These are phyloP conservation scores for Pisolithus microcarpus DNA, from an alignment of 768 basidiomycete species.

Conservation along the genomic window DNA sequence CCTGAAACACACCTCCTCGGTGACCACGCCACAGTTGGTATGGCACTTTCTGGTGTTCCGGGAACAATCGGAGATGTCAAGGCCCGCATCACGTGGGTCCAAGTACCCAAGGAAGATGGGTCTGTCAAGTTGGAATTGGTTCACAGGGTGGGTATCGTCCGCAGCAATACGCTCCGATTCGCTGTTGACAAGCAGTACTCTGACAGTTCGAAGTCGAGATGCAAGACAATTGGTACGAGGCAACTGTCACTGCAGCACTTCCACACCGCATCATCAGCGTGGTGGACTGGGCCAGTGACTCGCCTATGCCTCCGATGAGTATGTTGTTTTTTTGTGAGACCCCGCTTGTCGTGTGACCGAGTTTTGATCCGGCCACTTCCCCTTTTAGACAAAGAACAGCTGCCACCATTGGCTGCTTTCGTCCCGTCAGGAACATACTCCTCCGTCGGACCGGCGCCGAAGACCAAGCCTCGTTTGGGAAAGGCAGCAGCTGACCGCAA, in stretches of 20 bases:
- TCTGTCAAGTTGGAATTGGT: constrained; percentile 62
- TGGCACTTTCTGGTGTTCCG: constrained; percentile 41
- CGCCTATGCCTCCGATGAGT: constrained; percentile 33
- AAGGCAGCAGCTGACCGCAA: constrained; percentile 5
- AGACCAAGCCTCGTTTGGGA: constrained; percentile 8
- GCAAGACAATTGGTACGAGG: constrained; percentile 94
- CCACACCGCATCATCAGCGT: constrained; percentile 81
- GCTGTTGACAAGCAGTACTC: background rate
- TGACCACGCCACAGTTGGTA: constrained; percentile 32
- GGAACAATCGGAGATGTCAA: constrained; percentile 77
- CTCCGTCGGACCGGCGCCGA: constrained; percentile 3
- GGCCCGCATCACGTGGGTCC: constrained; percentile 71
- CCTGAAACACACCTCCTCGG: constrained; percentile 42
- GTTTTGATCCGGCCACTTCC: constrained; percentile 16
- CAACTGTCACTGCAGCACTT: constrained; percentile 64
- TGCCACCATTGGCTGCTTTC: constrained; percentile 23
- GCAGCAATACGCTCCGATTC: background rate
- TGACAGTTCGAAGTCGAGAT: constrained; percentile 82
- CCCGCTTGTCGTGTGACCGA: background rate
- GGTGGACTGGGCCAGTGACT: constrained; percentile 91
- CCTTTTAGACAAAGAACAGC: constrained; percentile 19
- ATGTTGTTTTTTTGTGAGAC: background rate
- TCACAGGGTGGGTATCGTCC: constrained; percentile 27
- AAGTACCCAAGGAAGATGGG: constrained; percentile 64
- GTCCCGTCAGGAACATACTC: constrained; percentile 14